Evolutionary conservation across 2,329 filamentous ascomycete species (phyloP), one percentile per base, ranked within the genome.

Genomic region (Neopestalotiopsis rosae): DNA sequence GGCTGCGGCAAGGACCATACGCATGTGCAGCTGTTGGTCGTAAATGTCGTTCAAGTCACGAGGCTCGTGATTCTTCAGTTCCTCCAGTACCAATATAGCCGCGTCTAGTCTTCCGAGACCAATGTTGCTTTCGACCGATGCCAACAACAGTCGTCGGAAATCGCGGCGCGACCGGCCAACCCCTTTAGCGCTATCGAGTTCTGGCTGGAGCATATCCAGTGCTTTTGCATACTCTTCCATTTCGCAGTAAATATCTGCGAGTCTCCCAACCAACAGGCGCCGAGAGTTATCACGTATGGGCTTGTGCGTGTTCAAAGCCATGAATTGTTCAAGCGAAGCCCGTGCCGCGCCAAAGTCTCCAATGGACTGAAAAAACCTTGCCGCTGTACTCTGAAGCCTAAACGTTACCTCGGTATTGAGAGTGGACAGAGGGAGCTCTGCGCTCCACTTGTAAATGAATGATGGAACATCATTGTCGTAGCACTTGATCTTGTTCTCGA

Each of bases 391-490:
- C 45, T 80, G 79, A 1, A 80, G 75, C 1, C 79, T 67, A 1
- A 76, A 74, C 0, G 78, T 79, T 0, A 80, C 79, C 59, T 80
- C 79, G 10, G 77, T 76, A 6, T 80, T 79, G 5, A 80, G 71
- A 0, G 72, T 73, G 0, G 79, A 80, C 2, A 79, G 68, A 0
- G 79, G 79, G 13, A 75, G 73, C 0, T 73, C 69, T 0, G 76
- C 77, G 1, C 75, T 69, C 79, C 79, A 80, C 2, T 69, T 69
- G 52, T 80, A 80, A 17, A 80, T 79, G 17, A 69, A 72, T 0
- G 74, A 71, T 0, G 76, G 71, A 2, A 79, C 74, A 12, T 77
- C 77, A 0, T 68, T 69, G 5, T 79, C 78, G 57, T 78, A 79
- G 1, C 74, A 72, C 28, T 77, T 75, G 1, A 80, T 78, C 64